phyloP scores from a whole-genome alignment of 1,284 basidiomycete genomes.

The Neonothopanus nambi region DNA sequence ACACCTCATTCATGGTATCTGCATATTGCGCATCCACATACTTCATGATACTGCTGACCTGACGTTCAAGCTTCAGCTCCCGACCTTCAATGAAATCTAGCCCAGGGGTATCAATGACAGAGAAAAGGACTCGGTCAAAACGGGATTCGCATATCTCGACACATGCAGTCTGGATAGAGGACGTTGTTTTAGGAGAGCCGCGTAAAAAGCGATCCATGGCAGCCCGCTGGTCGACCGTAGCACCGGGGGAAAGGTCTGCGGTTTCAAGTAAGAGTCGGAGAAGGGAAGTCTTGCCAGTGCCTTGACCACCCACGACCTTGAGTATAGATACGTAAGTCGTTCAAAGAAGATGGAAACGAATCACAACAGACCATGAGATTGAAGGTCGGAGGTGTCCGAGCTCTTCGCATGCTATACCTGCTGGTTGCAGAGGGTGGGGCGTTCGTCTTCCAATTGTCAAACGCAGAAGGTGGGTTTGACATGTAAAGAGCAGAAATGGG shows the following conservation, averaged over 20 bases:
- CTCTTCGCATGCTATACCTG: slow-evolving; percentile 58
- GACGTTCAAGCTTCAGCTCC: slow-evolving; percentile 74
- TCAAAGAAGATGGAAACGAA: slow-evolving; percentile 13
- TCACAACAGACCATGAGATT: slow-evolving; percentile 70
- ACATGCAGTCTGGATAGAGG: slow-evolving; percentile 60
- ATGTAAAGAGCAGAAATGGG: slow-evolving; percentile 71
- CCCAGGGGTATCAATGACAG: slow-evolving; percentile 81
- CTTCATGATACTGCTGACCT: slow-evolving; percentile 68
- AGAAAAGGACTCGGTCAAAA: slow-evolving; percentile 72
- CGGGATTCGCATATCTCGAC: slow-evolving; percentile 79
- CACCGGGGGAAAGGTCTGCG: slow-evolving; percentile 71
- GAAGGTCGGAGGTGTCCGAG: slow-evolving; percentile 71
- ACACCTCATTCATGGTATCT: slow-evolving; percentile 80
- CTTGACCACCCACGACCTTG: slow-evolving; percentile 75
- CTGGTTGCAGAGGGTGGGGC: slow-evolving; percentile 37
- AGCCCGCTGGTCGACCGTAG: slow-evolving; percentile 66
- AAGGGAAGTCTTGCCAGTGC: slow-evolving; percentile 77
- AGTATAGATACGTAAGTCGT: slow-evolving; percentile 5
- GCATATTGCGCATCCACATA: slow-evolving; percentile 77
- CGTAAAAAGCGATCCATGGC: slow-evolving; percentile 62
- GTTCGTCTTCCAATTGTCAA: slow-evolving; percentile 42
- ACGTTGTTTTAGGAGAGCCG: slow-evolving; percentile 57
- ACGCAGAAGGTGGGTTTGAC: slow-evolving; percentile 58
- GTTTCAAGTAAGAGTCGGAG: slow-evolving; percentile 71
- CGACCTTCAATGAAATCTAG: slow-evolving; percentile 70